phyloP scores from a whole-genome alignment of 495 filamentous ascomycete genomes.

The Viridothelium virens region DNA sequence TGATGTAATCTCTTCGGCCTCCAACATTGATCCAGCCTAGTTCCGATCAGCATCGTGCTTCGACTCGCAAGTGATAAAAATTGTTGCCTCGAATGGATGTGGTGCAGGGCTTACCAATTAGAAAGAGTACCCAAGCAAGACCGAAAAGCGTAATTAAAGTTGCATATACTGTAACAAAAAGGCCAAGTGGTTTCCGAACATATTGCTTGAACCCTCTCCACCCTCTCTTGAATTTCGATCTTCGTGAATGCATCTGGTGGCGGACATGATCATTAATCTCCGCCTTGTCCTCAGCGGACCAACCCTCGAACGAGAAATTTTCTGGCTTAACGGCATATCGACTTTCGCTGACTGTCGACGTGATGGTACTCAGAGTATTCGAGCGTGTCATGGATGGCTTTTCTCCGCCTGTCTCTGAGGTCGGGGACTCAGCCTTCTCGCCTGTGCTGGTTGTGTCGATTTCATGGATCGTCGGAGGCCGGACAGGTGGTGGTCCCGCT shows the following conservation, averaged over 20 bases:
- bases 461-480: background rate
- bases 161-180: conserved; percentile 72
- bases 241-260: conserved; percentile 71
- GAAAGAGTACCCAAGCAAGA: conserved; percentile 72
- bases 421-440: conserved; percentile 9
- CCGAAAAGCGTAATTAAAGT: conserved; percentile 73
- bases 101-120: conserved; percentile 46
- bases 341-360: conserved; percentile 20
- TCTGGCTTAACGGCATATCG: conserved; percentile 55
- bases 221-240: conserved; percentile 64
- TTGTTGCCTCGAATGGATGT: background rate
- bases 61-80: no score
- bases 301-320: conserved; percentile 57
- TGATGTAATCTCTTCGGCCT: conserved; percentile 55
- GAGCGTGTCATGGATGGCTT: background rate
- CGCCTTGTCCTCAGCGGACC: conserved; percentile 59
- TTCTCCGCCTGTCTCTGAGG: conserved; percentile 17
- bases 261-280: conserved; percentile 73
- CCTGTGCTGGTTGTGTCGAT: background rate
- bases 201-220: conserved; percentile 73
- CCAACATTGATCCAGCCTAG: conserved; percentile 69
- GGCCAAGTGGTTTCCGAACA: conserved; percentile 61
- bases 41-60: background rate
- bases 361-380: conserved; percentile 16
- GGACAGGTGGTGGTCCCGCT: background rate